Evolutionary conservation across 169 alveolate genomes (phyloP).

Genomic region (Cystoisospora suis): DNA sequence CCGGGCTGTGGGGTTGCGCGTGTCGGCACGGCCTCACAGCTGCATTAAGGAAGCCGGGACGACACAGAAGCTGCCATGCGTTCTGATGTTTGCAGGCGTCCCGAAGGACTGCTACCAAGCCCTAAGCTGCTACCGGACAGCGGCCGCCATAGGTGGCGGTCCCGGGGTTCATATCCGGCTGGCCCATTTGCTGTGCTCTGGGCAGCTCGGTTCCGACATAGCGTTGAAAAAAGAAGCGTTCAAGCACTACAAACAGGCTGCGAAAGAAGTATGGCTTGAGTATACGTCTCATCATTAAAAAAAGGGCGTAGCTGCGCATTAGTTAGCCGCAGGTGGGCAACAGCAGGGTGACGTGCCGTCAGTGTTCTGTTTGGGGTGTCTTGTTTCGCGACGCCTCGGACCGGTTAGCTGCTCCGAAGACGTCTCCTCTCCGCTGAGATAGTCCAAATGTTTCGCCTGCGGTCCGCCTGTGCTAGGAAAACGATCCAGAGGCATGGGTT

Average conservation of each 20-base stretch:
- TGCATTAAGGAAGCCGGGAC: too few species aligned
- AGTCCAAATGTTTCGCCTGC: too few species aligned
- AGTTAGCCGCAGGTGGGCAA: too few species aligned
- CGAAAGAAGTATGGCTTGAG: constrained; percentile 11
- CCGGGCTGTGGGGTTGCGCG: too few species aligned
- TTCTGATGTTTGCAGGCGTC: not conserved
- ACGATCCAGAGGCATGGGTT: constrained; percentile 25
- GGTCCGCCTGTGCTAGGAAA: not conserved
- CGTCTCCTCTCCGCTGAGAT: too few species aligned
- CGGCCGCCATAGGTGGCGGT: not conserved
- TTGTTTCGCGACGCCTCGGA: too few species aligned
- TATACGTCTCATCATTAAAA: too few species aligned
- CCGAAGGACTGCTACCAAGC: not conserved
- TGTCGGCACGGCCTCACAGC: too few species aligned
- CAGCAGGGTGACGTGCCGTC: too few species aligned
- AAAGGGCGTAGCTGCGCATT: too few species aligned
- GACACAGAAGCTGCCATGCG: not conserved
- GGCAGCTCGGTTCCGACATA: not conserved
- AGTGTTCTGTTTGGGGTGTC: too few species aligned
- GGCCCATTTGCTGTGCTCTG: constrained; percentile 12
- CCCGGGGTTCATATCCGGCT: constrained; percentile 11
- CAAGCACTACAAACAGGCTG: constrained; percentile 21
- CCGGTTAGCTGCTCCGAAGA: too few species aligned
- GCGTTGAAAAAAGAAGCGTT: constrained; percentile 2
- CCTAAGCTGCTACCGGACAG: not conserved